Evolutionary conservation across 164 flowering plant genomes (phyloP), one percentile per base, ranked within the genome.

Genomic region (Nymphaea colorata): DNA sequence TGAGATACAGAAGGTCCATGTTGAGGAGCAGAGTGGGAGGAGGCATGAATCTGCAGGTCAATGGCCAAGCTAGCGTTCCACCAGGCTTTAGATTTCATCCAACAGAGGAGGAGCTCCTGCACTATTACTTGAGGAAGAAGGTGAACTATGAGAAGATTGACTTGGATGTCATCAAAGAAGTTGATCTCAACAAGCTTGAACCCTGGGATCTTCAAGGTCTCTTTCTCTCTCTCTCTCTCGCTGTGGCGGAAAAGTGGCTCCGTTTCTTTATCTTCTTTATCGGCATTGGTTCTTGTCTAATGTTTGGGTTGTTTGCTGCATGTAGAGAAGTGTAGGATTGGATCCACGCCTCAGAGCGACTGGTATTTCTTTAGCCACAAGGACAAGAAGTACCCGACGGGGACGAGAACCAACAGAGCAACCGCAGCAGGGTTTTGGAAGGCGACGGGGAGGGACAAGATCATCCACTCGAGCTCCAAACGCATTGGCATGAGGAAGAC

Each of bases 381-480:
- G 64, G 96, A 90, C 51, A 86, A 86, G 82, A 90, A 90, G 70
- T 90, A 90, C 70, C 93, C 93, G 2, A 87, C 91, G 0, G 96
- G 96, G 17, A 86, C 90, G 4, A 79, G 93, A 17, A 88, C 96
- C 1, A 88, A 88, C 75, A 74, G 96, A 66, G 91, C 93, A 15
- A 90, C 96, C 0, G 72, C 81, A n/a, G 88, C 88, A 4, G 96
- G 96, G 14, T 90, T 88, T 61, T 90, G 96, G 96, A 90, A 90
- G 69, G 93, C 93, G 17, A 90, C 96, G 0, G 96, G 96, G 4
- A 74, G 96, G 70, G 96, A 90, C 69, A 88, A 86, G 76, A 84
- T 91, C 4, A 82, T 90, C 59, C 84, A 87, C 57, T 73, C 82
- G 3, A 90, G 84, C 76, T 85, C 78, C 60, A 84, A 77, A 65